A percentile compares a stretch with the other conserved stretches of the same genome.
Conservation (phyloP, 495 filamentous ascomycete genomes). For the Tuber calosporum region DNA sequence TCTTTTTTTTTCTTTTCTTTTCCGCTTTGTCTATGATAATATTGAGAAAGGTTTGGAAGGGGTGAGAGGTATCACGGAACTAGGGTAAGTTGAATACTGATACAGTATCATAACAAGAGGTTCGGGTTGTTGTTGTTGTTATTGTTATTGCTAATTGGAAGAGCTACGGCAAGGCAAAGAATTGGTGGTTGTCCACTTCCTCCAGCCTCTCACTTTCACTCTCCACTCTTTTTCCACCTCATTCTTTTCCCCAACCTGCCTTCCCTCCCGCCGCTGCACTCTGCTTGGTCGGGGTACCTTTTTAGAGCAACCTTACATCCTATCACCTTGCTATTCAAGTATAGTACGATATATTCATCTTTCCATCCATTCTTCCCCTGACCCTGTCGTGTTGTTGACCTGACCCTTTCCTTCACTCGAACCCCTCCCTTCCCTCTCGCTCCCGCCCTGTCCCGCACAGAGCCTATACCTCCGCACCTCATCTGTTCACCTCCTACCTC, state of each 20-base stretch:
- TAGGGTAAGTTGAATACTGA: background rate
- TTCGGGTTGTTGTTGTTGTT: background rate
- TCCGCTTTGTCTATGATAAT: background rate
- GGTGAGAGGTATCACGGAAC: background rate
- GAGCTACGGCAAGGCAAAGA: background rate
- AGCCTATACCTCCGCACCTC: slow-evolving; percentile 15
- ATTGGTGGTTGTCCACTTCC: slow-evolving; percentile 1
- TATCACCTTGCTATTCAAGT: background rate
- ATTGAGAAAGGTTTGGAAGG: background rate
- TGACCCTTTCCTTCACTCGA: slow-evolving; percentile 1
- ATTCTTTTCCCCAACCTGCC: background rate
- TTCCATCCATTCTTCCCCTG: slow-evolving; percentile 6
- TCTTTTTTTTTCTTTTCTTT: background rate
- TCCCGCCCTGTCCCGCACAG: slow-evolving; percentile 17
- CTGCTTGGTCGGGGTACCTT: background rate
- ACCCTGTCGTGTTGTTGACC: slow-evolving; percentile 4
- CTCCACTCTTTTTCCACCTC: slow-evolving; percentile 1
- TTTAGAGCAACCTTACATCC: background rate
- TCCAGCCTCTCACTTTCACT: slow-evolving; percentile 3
- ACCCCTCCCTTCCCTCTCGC: slow-evolving; percentile 18
- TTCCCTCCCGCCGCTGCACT: background rate
- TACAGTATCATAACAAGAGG: background rate
- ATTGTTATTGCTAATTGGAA: background rate
- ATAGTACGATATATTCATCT: background rate
- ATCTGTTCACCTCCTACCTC: slow-evolving; percentile 13